A percentile compares a stretch with the other conserved stretches of the same genome.
Evolutionary conservation across 352 stramenopile genomes (phyloP).

Genomic region (Globisporangium sylvaticum): DNA sequence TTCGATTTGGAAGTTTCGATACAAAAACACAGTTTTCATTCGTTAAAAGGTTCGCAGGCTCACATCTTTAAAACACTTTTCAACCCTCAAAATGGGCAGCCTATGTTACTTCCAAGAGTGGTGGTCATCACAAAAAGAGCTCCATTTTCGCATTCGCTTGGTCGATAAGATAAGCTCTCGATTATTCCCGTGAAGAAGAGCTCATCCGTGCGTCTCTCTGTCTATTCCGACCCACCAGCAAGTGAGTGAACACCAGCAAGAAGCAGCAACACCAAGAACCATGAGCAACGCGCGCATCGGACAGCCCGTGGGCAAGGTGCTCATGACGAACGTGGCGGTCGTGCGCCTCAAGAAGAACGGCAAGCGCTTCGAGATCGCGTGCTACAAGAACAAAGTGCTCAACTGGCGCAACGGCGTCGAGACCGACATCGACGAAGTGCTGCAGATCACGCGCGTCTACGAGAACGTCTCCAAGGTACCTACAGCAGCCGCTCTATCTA

Average conservation of each 20-base stretch:
- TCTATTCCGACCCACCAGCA: not conserved
- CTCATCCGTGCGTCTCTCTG: not conserved
- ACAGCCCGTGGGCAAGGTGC: conserved; percentile 79
- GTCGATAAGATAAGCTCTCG: not conserved
- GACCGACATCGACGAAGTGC: conserved; percentile 96
- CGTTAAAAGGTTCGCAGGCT: no score
- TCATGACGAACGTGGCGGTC: conserved; percentile 97
- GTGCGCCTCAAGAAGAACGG: conserved; percentile 93
- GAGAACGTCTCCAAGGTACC: conserved; percentile 95
- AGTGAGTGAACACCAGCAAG: no score
- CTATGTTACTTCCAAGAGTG: not conserved
- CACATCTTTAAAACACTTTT: no score
- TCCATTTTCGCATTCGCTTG: conserved; percentile 2
- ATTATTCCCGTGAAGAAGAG: not conserved
- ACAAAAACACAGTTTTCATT: no score
- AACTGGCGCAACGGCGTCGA: conserved; percentile 98
- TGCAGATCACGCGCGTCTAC: conserved; percentile 97
- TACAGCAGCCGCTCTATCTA: not conserved
- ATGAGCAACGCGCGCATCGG: conserved; percentile 67
- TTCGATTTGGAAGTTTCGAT: not conserved
- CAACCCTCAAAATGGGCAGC: not conserved
- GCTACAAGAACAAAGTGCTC: conserved; percentile 99
- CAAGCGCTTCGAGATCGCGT: conserved; percentile 99
- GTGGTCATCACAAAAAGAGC: not conserved
- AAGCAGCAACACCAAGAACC: conserved; percentile 1